These are phyloP conservation scores for Volvariella volvacea DNA, from an alignment of 1,284 basidiomycete species.

Conservation along the genomic window DNA sequence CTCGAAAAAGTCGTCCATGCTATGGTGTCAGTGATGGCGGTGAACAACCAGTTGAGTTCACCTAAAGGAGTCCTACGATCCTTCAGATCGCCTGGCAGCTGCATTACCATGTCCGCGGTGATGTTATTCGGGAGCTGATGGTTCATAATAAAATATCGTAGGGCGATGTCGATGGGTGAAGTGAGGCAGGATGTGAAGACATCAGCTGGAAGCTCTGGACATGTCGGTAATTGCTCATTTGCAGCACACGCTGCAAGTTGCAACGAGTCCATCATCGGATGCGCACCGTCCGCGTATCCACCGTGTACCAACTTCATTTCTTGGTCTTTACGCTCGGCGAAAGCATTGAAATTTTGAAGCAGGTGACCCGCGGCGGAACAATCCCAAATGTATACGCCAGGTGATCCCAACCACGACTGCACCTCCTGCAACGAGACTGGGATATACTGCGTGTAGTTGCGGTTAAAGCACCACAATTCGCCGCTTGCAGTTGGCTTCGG, in stretches of 20 bases:
- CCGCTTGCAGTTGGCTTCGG: constrained; percentile 95
- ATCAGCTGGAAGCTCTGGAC: constrained; percentile 94
- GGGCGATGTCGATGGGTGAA: constrained; percentile 95
- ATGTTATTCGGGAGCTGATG: constrained; percentile 77
- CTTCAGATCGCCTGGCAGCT: constrained; percentile 94
- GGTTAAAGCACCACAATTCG: constrained; percentile 99
- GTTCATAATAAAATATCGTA: constrained; percentile 91
- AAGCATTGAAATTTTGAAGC: constrained; percentile 84
- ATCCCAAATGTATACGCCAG: constrained; percentile 98
- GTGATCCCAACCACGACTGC: constrained; percentile 88
- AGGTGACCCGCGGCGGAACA: constrained; percentile 95
- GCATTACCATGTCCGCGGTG: constrained; percentile 89
- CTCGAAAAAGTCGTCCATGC: constrained; percentile 97
- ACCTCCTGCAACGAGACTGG: constrained; percentile 93
- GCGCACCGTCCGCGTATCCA: constrained; percentile 54
- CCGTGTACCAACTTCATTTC: constrained; percentile 61
- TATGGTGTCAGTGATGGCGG: constrained; percentile 97
- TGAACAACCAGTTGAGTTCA: constrained; percentile 99
- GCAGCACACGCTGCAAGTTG: constrained; percentile 94
- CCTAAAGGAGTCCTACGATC: constrained; percentile 94
- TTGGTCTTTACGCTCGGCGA: constrained; percentile 81
- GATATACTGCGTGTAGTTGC: constrained; percentile 97
- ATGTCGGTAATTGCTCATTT: constrained; percentile 89
- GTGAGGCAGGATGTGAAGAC: constrained; percentile 97
- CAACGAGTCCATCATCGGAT: constrained; percentile 84